Percentiles rank a stretch among this genome's conserved stretches.
Evolutionary conservation across 345 rosid species (phyloP).

Genomic region (Gossypium longicalyx): DNA sequence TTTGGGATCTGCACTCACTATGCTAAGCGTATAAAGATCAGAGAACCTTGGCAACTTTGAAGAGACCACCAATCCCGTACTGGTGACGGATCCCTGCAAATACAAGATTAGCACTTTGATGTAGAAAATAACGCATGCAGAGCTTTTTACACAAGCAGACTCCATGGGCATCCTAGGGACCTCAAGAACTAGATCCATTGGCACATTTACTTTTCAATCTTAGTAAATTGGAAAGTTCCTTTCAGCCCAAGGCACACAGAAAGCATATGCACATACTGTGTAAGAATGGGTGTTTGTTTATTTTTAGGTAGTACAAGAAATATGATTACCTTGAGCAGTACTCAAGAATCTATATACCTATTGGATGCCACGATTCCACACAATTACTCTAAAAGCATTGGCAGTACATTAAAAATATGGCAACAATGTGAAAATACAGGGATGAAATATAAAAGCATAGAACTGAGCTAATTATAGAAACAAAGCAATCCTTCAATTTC

Average conservation of each 20-base stretch:
- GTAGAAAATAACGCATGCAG: neutral
- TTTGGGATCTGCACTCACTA: slow-evolving; percentile 83
- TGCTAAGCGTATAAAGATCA: slow-evolving; percentile 70
- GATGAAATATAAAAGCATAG: neutral
- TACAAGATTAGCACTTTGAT: neutral
- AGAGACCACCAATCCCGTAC: slow-evolving; percentile 85
- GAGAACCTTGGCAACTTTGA: slow-evolving; percentile 93
- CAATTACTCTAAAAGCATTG: neutral
- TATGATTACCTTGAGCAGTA: neutral
- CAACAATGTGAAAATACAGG: neutral
- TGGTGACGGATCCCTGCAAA: slow-evolving; percentile 76
- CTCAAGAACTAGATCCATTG: neutral
- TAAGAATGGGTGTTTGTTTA: neutral
- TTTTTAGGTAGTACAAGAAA: neutral
- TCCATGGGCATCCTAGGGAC: neutral
- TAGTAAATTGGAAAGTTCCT: neutral
- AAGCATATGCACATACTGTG: neutral
- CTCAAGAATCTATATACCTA: neutral
- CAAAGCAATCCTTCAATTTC: neutral
- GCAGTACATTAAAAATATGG: neutral
- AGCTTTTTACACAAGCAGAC: neutral
- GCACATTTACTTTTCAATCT: neutral
- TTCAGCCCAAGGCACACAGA: neutral
- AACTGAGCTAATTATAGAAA: neutral
- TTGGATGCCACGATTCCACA: neutral